A percentile compares a stretch with the other conserved stretches of the same genome.
These are phyloP conservation scores for Verticillium dahliae DNA, from an alignment of 2,329 filamentous ascomycete species.

Conservation along the genomic window DNA sequence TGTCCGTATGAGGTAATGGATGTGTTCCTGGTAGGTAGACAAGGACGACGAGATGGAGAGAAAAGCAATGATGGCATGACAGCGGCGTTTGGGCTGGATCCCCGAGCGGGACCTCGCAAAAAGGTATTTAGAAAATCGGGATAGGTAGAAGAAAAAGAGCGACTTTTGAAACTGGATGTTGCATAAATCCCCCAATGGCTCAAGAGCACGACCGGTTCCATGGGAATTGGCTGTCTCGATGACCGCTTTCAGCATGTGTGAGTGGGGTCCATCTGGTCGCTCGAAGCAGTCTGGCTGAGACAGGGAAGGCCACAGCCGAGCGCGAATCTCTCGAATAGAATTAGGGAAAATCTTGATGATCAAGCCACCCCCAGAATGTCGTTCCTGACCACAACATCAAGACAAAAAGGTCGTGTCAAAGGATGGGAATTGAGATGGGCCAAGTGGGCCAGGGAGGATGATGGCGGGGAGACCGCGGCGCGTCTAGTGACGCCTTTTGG, in stretches of 20 bases:
- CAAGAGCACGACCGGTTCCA: too few relatives aligned
- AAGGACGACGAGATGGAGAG: background rate
- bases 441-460: background rate
- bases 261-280: too few relatives aligned
- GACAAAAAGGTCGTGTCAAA: background rate
- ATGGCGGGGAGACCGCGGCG: background rate
- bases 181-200: too few relatives aligned
- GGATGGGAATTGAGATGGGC: background rate
- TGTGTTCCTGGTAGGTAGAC: background rate
- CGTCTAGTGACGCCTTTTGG: background rate
- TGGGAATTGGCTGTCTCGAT: too few relatives aligned
- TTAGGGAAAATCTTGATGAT: background rate
- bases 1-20: constrained; percentile 24
- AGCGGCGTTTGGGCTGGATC: background rate
- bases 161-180: too few relatives aligned
- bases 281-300: too few relatives aligned
- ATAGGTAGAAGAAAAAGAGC: background rate
- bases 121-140: background rate
- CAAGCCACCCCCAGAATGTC: background rate
- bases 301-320: too few relatives aligned
- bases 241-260: too few relatives aligned
- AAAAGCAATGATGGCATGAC: background rate
- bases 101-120: background rate
- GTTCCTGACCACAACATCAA: background rate
- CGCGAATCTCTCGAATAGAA: background rate